phyloP scores from a whole-genome alignment of 2,329 filamentous ascomycete genomes.

The Pseudogymnoascus sp. region DNA sequence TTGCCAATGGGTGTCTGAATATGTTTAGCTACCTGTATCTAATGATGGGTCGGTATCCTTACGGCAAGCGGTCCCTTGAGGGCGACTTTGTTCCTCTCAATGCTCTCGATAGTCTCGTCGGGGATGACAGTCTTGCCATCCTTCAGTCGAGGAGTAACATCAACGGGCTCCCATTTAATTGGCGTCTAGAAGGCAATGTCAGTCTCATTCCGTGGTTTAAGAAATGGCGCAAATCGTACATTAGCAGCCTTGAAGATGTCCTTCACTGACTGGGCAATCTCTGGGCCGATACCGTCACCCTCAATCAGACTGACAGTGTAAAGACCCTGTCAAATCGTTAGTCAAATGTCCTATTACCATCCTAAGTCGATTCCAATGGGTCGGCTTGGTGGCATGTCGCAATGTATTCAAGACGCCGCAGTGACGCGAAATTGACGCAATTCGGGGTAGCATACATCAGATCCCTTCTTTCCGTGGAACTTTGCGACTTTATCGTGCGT shows the following conservation, averaged over 20 bases:
- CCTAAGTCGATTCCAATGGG: conserved; percentile 11
- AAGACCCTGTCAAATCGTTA: conserved; percentile 57
- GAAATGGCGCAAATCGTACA: conserved; percentile 40
- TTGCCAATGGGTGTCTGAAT: conserved; percentile 85
- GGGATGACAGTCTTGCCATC: conserved; percentile 95
- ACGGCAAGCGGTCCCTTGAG: conserved; percentile 96
- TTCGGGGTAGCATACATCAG: conserved; percentile 58
- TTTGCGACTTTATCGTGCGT: conserved; percentile 69
- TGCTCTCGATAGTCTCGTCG: conserved; percentile 84
- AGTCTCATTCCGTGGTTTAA: conserved; percentile 14
- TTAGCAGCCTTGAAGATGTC: conserved; percentile 95
- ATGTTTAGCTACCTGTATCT: conserved; percentile 13
- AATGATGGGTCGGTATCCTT: conserved; percentile 33
- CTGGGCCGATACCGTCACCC: conserved; percentile 96
- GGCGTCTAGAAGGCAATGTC: conserved; percentile 51
- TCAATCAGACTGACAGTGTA: conserved; percentile 96
- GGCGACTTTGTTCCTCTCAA: conserved; percentile 91
- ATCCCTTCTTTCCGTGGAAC: conserved; percentile 84
- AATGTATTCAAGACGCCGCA: neutral
- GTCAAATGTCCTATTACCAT: conserved; percentile 9
- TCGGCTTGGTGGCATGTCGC: conserved; percentile 11
- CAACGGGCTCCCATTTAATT: conserved; percentile 93
- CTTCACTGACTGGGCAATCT: conserved; percentile 97
- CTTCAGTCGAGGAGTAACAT: conserved; percentile 88
- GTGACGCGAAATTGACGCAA: conserved; percentile 24